Base-by-base conservation (phyloP, 768 basidiomycete genomes). In the Tylopilus felleus region DNA sequence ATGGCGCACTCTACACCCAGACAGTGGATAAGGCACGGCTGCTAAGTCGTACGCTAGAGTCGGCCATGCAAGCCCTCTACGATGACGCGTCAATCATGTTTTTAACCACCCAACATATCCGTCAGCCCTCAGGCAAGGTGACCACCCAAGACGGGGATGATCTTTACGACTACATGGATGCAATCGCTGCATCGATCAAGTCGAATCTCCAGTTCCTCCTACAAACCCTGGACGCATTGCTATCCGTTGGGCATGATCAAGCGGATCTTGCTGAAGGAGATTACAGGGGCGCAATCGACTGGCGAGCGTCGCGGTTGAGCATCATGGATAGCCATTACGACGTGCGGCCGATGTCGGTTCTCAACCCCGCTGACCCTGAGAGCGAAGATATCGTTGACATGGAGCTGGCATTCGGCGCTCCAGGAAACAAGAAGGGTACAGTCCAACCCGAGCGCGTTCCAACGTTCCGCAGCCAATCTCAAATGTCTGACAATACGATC, bases 271-370 rank as follows among this genome's bases (percentile, higher is more conserved):
- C 84, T 19, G 80, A 82, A 65, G 83, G 80, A 49, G 85, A 88
- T 55, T 89, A 90, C 69, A 82, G 77, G 51, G 83, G 81, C 6
- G 86, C 88, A 2, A 90, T 90, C 51, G 85, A 88, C 52, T 85
- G 86, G 85, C 78, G 89, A 21, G 80, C 82, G 74, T 89, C 87
- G 16, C 83, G 86, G 16, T 68, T 86, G 42, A 87, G 86, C 61
- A 74, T 78, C 64, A 80, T 81, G 60, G 79, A 79, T 59, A 76
- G 72, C 53, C 77, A 76, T 51, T 73, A 80, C 31, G 76, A 75
- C 23, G 75, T 67, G n/a, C 74, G 72, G 28, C 72, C 73, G 8
- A 70, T 73, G 62, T 73, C 73, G 21, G 71, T 70, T 27, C 63
- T 68, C 66, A 56, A 73, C 40, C 71, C 72, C 2, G 59, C 73